phyloP scores from a whole-genome alignment of 208 protist genomes.

The Borovskyia barvae region DNA sequence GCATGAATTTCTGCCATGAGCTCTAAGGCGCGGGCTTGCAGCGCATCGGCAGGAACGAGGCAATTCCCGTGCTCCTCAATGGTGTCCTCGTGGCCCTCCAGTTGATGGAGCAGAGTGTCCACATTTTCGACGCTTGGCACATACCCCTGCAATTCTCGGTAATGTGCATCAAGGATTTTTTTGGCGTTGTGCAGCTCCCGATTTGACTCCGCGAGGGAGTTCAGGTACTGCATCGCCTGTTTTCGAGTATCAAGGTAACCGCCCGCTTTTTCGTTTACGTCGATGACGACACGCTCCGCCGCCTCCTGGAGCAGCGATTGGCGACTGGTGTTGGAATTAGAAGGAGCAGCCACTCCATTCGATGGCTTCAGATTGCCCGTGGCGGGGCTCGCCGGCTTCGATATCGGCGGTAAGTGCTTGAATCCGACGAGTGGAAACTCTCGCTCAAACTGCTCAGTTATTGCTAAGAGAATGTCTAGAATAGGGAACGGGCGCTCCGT shows the following conservation, averaged over 20 bases:
- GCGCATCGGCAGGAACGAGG: conserved; percentile 46
- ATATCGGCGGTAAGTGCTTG: conserved; percentile 19
- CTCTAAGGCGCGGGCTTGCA: conserved; percentile 64
- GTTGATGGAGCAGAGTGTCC: conserved; percentile 29
- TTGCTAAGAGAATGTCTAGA: conserved; percentile 59
- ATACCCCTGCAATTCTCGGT: conserved; percentile 52
- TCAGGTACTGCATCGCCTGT: conserved; percentile 41
- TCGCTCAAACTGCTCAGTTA: conserved; percentile 70
- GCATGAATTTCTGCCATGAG: conserved; percentile 76
- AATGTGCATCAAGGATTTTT: conserved; percentile 35
- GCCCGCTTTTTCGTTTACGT: conserved; percentile 69
- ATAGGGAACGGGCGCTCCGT: conserved; percentile 55
- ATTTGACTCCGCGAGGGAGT: conserved; percentile 44
- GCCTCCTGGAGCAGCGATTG: conserved; percentile 42
- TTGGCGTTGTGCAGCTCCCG: conserved; percentile 50
- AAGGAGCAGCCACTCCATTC: not conserved
- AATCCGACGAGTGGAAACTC: conserved; percentile 53
- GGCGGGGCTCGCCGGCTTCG: too few species aligned
- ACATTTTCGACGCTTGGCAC: conserved; percentile 48
- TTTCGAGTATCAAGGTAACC: conserved; percentile 61
- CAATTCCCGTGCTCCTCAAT: conserved; percentile 58
- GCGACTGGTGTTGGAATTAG: conserved; percentile 16
- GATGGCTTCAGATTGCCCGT: not conserved
- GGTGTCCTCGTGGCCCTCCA: conserved; percentile 44
- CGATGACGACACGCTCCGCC: conserved; percentile 65